Base-by-base conservation (phyloP, 116 monocot species). In the Papilionanthe hybrid region DNA sequence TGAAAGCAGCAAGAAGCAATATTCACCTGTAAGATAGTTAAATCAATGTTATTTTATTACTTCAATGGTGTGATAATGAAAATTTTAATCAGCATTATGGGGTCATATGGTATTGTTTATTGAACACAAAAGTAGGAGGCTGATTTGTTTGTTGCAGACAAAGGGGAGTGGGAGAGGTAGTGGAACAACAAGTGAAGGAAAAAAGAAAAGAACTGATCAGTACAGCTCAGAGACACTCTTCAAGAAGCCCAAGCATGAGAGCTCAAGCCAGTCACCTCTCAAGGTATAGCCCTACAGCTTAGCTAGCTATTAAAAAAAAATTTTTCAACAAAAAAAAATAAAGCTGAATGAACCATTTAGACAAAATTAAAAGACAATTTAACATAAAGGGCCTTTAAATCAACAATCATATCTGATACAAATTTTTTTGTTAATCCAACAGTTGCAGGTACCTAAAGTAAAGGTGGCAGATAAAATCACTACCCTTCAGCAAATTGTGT, bases 401-500 rank as follows among this genome's bases (percentile, higher is more conserved):
- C 10, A 45, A 45, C 7, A 15, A 20, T 56, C 13, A 18, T 56
- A 15, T 0, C 19, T 56, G 56, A 56, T 56, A 56, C 4, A 56
- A 56, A 20, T 4, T 18, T 15, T 56, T 56, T 56, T 56, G 56
- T 15, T 56, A 56, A 56, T 79, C 1, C 17, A 76, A 83, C 84
- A 91, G 97, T n/a, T 83, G 72, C 94, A 92, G 79, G 84, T 83
- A 22, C 89, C 97, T 65, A 97, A 90, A 84, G 92, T 91, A 4
- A 97, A 92, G 80, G 71, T 94, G 71, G 88, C 78, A 65, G 97
- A 97, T 22, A 94, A 80, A 77, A 94, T 97, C 78, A 92, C 88
- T 65, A 91, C 92, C 8, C 87, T 97, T 7, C 97, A 97, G 75
- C 94, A 94, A 81, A 83, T 97, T 55, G 97, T 94, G n/a, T 93